Evolutionary conservation across 768 basidiomycete genomes (phyloP).

Genomic region (Hericium erinaceus): DNA sequence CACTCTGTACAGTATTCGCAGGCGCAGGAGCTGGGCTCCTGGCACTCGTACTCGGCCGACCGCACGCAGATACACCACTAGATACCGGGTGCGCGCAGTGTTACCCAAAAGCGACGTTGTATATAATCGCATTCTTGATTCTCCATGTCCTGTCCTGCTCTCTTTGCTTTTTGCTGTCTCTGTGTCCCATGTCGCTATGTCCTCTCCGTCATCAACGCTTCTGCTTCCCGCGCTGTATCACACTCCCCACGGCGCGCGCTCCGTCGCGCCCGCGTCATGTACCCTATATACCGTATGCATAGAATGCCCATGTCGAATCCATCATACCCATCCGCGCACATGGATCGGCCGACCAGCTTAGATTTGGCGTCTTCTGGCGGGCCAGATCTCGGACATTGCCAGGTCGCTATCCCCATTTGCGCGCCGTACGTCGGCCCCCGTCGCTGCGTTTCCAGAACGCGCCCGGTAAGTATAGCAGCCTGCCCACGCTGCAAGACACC

Average conservation of each 20-base stretch:
- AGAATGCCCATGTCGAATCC: neutral
- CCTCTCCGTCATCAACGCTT: constrained; percentile 9
- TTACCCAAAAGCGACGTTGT: constrained; percentile 9
- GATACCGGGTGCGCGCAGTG: constrained; percentile 15
- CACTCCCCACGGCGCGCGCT: neutral
- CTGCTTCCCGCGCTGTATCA: constrained; percentile 3
- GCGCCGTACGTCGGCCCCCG: neutral
- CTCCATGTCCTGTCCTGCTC: neutral
- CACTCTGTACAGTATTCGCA: constrained; percentile 14
- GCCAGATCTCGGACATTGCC: too few relatives aligned
- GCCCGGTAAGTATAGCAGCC: neutral
- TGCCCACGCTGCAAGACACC: neutral
- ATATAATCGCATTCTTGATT: constrained; percentile 6
- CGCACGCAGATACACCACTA: constrained; percentile 54
- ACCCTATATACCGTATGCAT: neutral
- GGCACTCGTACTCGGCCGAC: constrained; percentile 61
- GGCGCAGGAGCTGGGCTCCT: constrained; percentile 38
- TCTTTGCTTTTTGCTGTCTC: neutral
- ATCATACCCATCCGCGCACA: neutral
- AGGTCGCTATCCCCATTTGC: neutral
- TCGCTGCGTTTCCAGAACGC: neutral
- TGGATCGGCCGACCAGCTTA: neutral
- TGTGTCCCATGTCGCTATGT: constrained; percentile 3
- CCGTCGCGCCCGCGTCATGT: neutral
- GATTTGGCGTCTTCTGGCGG: neutral